Evolutionary conservation across 2,329 filamentous ascomycete genomes (phyloP).

Genomic region (Eutypa lata): DNA sequence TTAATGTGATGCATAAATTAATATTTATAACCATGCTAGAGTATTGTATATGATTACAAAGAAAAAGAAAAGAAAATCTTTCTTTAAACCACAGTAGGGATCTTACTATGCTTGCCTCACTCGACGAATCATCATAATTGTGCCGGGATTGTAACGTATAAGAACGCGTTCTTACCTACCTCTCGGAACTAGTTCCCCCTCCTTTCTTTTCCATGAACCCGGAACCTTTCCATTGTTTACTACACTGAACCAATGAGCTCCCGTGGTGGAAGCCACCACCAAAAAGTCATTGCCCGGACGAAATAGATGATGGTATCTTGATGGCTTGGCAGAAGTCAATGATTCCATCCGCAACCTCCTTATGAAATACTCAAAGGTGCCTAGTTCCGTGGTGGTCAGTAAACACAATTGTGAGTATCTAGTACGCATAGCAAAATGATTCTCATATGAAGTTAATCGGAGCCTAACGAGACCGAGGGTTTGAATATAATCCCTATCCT

Average conservation of each 20-base stretch:
- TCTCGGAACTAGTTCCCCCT: too few species aligned
- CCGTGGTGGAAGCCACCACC: conserved; percentile 13
- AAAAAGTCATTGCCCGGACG: conserved; percentile 9
- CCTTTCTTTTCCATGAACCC: neutral
- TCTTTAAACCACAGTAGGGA: too few species aligned
- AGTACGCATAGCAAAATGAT: neutral
- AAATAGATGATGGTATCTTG: conserved; percentile 14
- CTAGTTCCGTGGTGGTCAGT: conserved; percentile 13
- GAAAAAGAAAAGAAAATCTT: too few species aligned
- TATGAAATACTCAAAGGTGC: conserved; percentile 16
- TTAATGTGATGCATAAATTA: too few species aligned
- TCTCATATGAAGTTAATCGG: neutral
- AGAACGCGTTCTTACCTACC: too few species aligned
- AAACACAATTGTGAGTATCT: conserved; percentile 13
- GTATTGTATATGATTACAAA: too few species aligned
- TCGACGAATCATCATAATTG: too few species aligned
- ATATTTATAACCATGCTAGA: too few species aligned
- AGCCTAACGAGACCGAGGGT: conserved; percentile 12
- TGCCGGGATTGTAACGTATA: too few species aligned
- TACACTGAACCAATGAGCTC: neutral
- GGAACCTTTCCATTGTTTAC: neutral
- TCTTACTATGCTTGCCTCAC: too few species aligned
- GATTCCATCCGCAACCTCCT: conserved; percentile 15
- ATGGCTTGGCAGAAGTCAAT: conserved; percentile 16
- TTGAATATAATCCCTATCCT: conserved; percentile 14